Conservation (phyloP, 257 asterid species). For the Marsdenia floribunda region DNA sequence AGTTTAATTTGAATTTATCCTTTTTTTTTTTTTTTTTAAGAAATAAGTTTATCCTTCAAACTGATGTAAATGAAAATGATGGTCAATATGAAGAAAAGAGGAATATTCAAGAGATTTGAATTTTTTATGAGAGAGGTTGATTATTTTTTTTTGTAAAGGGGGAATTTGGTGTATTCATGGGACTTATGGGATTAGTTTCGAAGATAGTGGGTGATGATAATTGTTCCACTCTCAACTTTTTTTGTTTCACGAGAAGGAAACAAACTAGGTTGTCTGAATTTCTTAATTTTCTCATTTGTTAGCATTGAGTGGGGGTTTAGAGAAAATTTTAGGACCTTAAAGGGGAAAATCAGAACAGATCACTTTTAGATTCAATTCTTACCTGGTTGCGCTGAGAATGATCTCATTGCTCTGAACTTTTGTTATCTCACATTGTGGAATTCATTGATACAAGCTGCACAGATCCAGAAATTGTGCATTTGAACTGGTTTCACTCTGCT, state of each 20-base stretch:
- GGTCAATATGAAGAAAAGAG: background rate
- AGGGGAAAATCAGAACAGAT: background rate
- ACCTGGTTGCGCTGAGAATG: background rate
- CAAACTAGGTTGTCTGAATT: background rate
- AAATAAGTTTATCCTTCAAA: background rate
- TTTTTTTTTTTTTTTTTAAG: too few species aligned
- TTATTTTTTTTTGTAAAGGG: too few species aligned
- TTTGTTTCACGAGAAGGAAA: background rate
- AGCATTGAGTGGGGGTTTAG: background rate
- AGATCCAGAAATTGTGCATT: background rate
- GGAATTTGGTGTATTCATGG: background rate
- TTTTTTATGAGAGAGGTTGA: background rate
- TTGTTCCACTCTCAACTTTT: background rate
- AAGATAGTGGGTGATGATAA: background rate
- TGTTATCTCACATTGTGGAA: background rate
- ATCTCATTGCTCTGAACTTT: background rate
- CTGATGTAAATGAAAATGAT: background rate
- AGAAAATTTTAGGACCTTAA: background rate
- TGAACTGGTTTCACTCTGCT: background rate
- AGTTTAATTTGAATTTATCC: background rate
- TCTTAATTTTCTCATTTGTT: constrained; percentile 1
- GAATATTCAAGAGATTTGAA: background rate
- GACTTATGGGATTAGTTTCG: background rate
- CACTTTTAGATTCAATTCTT: background rate
- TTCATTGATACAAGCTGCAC: background rate